Percentiles rank a stretch among this genome's conserved stretches.
These are phyloP conservation scores for Fusarium nisikadoi DNA, from an alignment of 2,329 filamentous ascomycete genomes.

Conservation along the genomic window DNA sequence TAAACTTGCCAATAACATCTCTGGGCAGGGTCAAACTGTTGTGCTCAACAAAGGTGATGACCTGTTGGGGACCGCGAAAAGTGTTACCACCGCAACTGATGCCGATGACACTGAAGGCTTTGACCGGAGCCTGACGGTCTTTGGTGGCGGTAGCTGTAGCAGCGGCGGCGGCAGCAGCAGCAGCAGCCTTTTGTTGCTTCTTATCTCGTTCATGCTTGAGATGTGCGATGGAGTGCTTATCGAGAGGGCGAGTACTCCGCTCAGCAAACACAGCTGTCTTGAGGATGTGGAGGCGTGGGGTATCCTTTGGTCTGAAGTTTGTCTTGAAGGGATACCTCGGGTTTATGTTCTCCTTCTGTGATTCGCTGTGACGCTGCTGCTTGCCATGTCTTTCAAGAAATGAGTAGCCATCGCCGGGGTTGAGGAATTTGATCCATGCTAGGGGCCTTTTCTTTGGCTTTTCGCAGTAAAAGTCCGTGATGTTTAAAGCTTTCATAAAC, in stretches of 20 bases:
- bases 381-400: constrained; percentile 57
- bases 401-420: constrained; percentile 49
- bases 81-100: constrained; percentile 61
- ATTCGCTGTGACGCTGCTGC: not conserved
- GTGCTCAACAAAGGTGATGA: constrained; percentile 58
- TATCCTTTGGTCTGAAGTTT: constrained; percentile 19
- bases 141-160: not conserved
- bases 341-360: constrained; percentile 7
- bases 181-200: constrained; percentile 34
- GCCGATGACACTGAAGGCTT: constrained; percentile 25
- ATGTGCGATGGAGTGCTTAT: constrained; percentile 41
- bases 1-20: constrained; percentile 14
- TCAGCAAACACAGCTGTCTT: constrained; percentile 44
- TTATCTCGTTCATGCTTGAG: constrained; percentile 45
- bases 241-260: constrained; percentile 49
- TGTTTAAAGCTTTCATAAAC: constrained; percentile 53
- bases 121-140: constrained; percentile 35
- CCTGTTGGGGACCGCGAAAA: constrained; percentile 47
- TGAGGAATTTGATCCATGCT: constrained; percentile 58
- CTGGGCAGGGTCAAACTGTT: constrained; percentile 27
- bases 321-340: not conserved
- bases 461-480: constrained; percentile 56
- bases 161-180: not conserved
- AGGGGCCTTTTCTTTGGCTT: constrained; percentile 51
- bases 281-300: constrained; percentile 48